Conservation (phyloP, 345 rosid species). For the Excoecaria agallocha region DNA sequence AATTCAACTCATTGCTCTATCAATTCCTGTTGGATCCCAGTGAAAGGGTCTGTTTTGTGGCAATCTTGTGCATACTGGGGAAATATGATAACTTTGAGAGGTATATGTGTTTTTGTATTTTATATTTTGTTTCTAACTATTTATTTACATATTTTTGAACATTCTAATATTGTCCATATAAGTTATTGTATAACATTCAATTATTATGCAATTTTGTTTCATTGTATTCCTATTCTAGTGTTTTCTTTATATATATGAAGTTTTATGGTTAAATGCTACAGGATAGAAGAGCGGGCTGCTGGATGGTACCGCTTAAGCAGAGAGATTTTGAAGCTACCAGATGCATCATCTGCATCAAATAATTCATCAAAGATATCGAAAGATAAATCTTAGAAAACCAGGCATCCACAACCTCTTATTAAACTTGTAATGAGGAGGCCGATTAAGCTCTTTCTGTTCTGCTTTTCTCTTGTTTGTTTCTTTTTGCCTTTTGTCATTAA, state of each 20-base stretch:
- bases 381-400: conserved; percentile 80
- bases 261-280: conserved; percentile 30
- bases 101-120: no score
- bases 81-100: no score
- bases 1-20: no score
- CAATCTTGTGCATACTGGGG: no score
- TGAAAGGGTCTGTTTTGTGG: no score
- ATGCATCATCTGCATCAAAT: conserved; percentile 67
- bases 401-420: conserved; percentile 95
- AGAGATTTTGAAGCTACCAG: conserved; percentile 94
- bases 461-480: neutral
- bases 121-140: no score
- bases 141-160: no score
- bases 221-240: neutral
- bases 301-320: conserved; percentile 98
- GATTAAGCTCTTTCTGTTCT: conserved; percentile 17
- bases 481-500: neutral
- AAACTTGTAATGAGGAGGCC: conserved; percentile 99
- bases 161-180: no score
- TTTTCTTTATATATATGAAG: neutral
- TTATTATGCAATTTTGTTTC: neutral
- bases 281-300: conserved; percentile 93
- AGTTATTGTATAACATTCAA: no score
- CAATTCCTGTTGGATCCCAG: no score
- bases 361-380: conserved; percentile 50